Evolutionary conservation across 192 early-diverging fungal species (phyloP).

Genomic region (Chytriomyces confervae): DNA sequence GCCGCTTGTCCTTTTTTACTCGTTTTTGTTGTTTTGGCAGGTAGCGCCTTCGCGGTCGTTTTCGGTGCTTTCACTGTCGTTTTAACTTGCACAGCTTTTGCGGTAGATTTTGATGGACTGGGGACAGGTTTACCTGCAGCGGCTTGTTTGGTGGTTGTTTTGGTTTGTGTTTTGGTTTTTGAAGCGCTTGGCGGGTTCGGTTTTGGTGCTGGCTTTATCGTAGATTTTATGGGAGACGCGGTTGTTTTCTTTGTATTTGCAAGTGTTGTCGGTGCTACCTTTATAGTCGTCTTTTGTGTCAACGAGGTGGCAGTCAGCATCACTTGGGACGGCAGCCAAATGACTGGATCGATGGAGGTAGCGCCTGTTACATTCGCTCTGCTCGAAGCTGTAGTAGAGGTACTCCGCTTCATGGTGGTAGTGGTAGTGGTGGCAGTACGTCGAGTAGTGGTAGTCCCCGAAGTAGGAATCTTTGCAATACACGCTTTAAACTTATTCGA

Average conservation of each 20-base stretch:
- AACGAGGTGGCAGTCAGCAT: too few species aligned
- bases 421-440: not conserved
- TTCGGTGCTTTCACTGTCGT: too few species aligned
- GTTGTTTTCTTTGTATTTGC: not conserved
- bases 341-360: too few species aligned
- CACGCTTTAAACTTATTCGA: conserved; percentile 21
- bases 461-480: not conserved
- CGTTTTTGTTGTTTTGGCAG: not conserved
- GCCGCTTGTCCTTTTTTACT: not conserved
- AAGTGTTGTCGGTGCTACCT: not conserved
- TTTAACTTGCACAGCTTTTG: too few species aligned
- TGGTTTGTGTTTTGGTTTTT: too few species aligned
- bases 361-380: too few species aligned
- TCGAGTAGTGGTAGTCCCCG: not conserved
- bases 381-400: not conserved
- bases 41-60: not conserved
- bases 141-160: too few species aligned
- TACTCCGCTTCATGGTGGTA: not conserved
- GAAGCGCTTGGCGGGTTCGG: too few species aligned
- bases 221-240: not conserved
- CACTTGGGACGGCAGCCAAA: too few species aligned
- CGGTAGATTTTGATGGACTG: too few species aligned
- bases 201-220: too few species aligned
- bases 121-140: too few species aligned
- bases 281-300: not conserved